Evolutionary conservation across 1,284 basidiomycete species (phyloP).

Genomic region (Laetiporus sulphureus): DNA sequence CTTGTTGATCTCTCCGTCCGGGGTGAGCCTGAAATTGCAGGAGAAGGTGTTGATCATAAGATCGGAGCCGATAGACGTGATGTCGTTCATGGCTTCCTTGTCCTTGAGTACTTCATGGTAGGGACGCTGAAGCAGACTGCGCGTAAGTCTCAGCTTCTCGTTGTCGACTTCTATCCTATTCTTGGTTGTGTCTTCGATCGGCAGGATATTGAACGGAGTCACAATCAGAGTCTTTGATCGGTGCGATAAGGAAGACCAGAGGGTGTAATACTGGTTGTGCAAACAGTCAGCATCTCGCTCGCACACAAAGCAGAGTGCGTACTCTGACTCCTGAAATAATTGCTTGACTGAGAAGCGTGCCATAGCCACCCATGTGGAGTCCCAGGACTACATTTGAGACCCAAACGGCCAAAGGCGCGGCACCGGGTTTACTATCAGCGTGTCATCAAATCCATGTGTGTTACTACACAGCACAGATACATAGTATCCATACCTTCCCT

Average conservation of each 20-base stretch:
- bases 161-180: constrained; percentile 16
- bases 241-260: constrained; percentile 21
- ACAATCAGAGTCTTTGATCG: constrained; percentile 26
- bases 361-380: constrained; percentile 18
- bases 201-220: constrained; percentile 31
- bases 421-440: constrained; percentile 37
- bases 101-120: constrained; percentile 30
- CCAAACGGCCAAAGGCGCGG: constrained; percentile 29
- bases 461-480: too few relatives aligned
- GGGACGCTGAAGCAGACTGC: constrained; percentile 25
- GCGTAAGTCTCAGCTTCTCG: constrained; percentile 29
- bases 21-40: constrained; percentile 32
- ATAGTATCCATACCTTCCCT: constrained; percentile 21
- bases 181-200: constrained; percentile 20
- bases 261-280: not conserved
- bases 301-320: constrained; percentile 24
- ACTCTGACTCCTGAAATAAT: not conserved
- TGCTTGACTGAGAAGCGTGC: not conserved
- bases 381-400: constrained; percentile 32
- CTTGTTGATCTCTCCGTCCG: constrained; percentile 27
- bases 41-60: constrained; percentile 39
- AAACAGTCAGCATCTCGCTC: constrained; percentile 3
- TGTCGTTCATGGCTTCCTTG: constrained; percentile 23
- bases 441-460: too few relatives aligned
- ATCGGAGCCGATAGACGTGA: constrained; percentile 33